phyloP scores from a whole-genome alignment of 2,329 filamentous ascomycete species.

The Pseudogymnoascus sp. region DNA sequence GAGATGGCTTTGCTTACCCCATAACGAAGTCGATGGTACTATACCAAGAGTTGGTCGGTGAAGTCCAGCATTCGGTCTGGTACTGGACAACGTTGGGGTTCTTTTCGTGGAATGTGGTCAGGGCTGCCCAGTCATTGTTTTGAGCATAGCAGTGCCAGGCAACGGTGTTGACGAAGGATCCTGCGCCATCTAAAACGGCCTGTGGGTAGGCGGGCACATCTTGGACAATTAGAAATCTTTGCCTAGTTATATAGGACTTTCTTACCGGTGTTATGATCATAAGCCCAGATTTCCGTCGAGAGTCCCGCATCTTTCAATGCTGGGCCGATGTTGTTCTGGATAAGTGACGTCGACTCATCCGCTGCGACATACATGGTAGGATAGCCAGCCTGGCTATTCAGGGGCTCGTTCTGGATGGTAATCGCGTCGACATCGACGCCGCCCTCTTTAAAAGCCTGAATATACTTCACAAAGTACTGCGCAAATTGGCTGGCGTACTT shows the following conservation, averaged over 20 bases:
- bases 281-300: conserved; percentile 30
- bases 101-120: conserved; percentile 32
- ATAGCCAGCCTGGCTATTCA: conserved; percentile 32
- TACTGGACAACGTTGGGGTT: conserved; percentile 36
- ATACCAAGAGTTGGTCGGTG: conserved; percentile 44
- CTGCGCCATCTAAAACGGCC: conserved; percentile 21
- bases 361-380: conserved; percentile 34
- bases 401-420: conserved; percentile 38
- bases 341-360: conserved; percentile 32
- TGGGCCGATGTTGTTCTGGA: conserved; percentile 33
- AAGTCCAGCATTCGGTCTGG: conserved; percentile 44
- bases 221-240: background rate
- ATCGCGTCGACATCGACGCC: conserved; percentile 35
- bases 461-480: conserved; percentile 36
- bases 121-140: conserved; percentile 21
- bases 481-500: conserved; percentile 30
- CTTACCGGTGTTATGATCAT: conserved; percentile 26
- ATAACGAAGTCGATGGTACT: conserved; percentile 44
- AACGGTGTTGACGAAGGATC: conserved; percentile 17
- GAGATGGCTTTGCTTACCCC: conserved; percentile 23
- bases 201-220: conserved; percentile 23
- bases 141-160: conserved; percentile 27
- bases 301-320: conserved; percentile 33
- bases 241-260: background rate
- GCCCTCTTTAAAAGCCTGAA: conserved; percentile 31